Conservation (phyloP, 257 asterid species). For the Petunia axillaris region DNA sequence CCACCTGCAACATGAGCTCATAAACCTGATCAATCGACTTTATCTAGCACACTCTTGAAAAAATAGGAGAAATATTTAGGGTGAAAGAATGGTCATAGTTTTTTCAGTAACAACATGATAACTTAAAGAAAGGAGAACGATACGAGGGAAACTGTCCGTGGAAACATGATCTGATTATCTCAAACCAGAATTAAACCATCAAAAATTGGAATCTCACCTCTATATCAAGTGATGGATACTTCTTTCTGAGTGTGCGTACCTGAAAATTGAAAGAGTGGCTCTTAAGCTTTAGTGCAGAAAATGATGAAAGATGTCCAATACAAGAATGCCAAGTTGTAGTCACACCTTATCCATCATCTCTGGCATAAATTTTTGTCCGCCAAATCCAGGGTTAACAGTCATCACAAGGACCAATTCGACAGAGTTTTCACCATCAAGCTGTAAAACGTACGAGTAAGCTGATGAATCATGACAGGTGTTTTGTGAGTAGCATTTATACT, state of each 20-base stretch:
- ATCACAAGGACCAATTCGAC: constrained; percentile 91
- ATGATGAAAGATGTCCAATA: neutral
- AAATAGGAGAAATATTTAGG: neutral
- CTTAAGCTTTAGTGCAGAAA: neutral
- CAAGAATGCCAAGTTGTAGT: neutral
- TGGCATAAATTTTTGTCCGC: constrained; percentile 97
- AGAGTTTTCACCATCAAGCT: constrained; percentile 70
- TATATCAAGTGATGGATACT: constrained; percentile 77
- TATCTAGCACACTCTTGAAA: neutral
- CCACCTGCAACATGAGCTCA: constrained; percentile 55
- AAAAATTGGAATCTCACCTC: constrained; percentile 55
- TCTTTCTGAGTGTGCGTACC: constrained; percentile 67
- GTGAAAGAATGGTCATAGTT: neutral
- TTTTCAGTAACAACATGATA: neutral
- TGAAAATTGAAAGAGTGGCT: constrained; percentile 33
- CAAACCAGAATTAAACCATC: neutral
- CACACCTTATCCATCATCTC: constrained; percentile 92
- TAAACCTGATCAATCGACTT: neutral
- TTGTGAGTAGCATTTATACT: neutral
- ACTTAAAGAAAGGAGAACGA: neutral
- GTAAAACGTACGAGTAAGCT: constrained; percentile 24
- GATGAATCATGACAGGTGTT: constrained; percentile 18
- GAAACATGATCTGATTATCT: neutral
- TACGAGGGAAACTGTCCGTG: neutral
- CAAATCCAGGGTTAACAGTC: constrained; percentile 99